Percentiles rank a stretch among this genome's conserved stretches.
Evolutionary conservation across 2,329 filamentous ascomycete genomes (phyloP).

Genomic region (Fusarium verrucosum): DNA sequence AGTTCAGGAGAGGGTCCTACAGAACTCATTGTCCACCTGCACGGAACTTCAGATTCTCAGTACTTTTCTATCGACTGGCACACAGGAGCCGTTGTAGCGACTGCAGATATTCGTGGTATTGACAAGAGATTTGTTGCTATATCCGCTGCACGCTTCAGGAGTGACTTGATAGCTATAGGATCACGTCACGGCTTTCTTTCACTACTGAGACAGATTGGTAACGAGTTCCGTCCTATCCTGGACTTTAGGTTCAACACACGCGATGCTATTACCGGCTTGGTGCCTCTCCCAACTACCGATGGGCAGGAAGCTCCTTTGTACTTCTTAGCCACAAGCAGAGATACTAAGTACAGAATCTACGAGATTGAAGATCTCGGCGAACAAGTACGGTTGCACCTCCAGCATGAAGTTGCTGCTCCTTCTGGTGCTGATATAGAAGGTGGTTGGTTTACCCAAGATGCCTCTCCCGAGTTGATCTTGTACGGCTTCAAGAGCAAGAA

Average conservation of each 20-base stretch:
- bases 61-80: conserved; percentile 53
- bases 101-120: conserved; percentile 50
- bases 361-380: conserved; percentile 46
- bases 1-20: conserved; percentile 15
- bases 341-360: conserved; percentile 78
- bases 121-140: conserved; percentile 62
- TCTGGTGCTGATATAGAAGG: conserved; percentile 82
- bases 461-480: conserved; percentile 68
- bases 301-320: conserved; percentile 46
- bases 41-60: conserved; percentile 56
- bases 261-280: conserved; percentile 76
- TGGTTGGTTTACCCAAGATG: conserved; percentile 62
- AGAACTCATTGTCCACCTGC: conserved; percentile 57
- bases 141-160: conserved; percentile 54
- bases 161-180: conserved; percentile 60
- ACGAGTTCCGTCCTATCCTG: conserved; percentile 44
- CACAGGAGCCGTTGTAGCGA: conserved; percentile 43
- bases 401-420: conserved; percentile 75
- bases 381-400: conserved; percentile 52
- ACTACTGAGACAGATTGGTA: conserved; percentile 42
- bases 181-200: conserved; percentile 63
- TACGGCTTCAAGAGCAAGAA: conserved; percentile 83
- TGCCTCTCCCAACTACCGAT: conserved; percentile 52
- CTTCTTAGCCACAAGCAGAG: conserved; percentile 77
- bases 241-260: conserved; percentile 54